Evolutionary conservation across 257 asterid genomes (phyloP).

Genomic region (Nicotiana paniculata): DNA sequence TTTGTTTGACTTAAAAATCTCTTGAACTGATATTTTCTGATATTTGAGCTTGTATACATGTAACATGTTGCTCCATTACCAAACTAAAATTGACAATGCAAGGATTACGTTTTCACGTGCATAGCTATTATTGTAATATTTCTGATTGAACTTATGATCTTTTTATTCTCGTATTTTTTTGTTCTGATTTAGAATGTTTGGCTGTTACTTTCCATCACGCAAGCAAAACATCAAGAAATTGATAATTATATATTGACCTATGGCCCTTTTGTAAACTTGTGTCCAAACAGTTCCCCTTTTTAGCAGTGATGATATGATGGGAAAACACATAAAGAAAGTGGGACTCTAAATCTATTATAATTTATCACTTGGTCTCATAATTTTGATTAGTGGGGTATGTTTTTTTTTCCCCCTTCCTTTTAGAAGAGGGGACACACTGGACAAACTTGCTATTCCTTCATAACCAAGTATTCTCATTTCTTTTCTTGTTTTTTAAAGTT

Average conservation of each 20-base stretch:
- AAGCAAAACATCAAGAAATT: constrained; percentile 2
- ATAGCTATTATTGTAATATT: constrained; percentile 1
- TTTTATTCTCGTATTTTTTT: constrained; percentile 7
- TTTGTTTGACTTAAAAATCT: not conserved
- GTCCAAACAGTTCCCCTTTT: not conserved
- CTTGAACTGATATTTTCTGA: not conserved
- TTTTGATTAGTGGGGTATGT: not conserved
- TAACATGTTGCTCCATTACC: not conserved
- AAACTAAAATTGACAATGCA: not conserved
- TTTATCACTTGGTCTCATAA: not conserved
- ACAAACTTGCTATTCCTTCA: constrained; percentile 5
- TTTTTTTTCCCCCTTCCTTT: not conserved
- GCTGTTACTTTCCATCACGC: constrained; percentile 4
- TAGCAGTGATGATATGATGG: not conserved
- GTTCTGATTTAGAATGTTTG: constrained; percentile 9
- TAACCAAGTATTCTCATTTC: not conserved
- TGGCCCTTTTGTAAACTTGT: not conserved
- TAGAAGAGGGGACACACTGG: not conserved
- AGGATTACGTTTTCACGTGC: constrained; percentile 7
- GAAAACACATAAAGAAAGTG: not conserved
- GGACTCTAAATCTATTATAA: not conserved
- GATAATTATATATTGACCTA: not conserved
- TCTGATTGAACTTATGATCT: not conserved
- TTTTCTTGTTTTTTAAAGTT: not conserved
- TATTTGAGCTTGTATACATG: not conserved